Percentiles rank a stretch among this genome's conserved stretches.
Conservation (phyloP, 1,284 basidiomycete genomes). For the Leccinum pachyderme region DNA sequence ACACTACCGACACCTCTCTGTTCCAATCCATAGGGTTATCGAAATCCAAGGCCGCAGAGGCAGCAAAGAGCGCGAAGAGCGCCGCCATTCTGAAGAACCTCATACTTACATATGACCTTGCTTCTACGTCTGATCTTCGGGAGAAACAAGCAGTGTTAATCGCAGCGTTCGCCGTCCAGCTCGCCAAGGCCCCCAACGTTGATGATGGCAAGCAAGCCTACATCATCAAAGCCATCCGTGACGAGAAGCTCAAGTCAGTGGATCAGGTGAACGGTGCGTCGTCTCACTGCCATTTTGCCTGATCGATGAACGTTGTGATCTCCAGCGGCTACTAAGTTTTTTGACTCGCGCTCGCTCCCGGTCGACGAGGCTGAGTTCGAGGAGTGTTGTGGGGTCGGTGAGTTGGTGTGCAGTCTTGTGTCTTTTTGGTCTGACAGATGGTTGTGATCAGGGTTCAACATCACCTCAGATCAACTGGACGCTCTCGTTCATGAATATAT, state of each 20-base stretch:
- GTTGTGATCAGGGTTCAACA: constrained; percentile 65
- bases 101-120: constrained; percentile 60
- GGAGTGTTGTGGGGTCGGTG: constrained; percentile 85
- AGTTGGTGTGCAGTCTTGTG: constrained; percentile 32
- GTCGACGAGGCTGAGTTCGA: constrained; percentile 78
- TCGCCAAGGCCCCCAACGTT: constrained; percentile 52
- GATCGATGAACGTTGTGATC: constrained; percentile 1
- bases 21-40: constrained; percentile 83
- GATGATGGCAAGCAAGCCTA: constrained; percentile 61
- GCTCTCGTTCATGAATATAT: constrained; percentile 63
- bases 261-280: constrained; percentile 86
- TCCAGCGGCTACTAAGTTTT: constrained; percentile 77
- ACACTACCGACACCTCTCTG: constrained; percentile 36
- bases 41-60: constrained; percentile 79
- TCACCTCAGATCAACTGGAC: constrained; percentile 72
- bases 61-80: constrained; percentile 77
- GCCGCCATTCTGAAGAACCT: constrained; percentile 70
- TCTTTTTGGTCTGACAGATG: background rate
- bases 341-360: constrained; percentile 60
- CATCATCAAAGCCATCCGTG: constrained; percentile 66
- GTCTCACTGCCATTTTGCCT: constrained; percentile 1
- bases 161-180: constrained; percentile 65
- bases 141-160: constrained; percentile 81
- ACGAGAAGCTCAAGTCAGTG: constrained; percentile 72
- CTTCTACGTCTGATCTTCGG: constrained; percentile 38